phyloP scores from a whole-genome alignment of 2,329 filamentous ascomycete genomes.

The Exophiala sp. region DNA sequence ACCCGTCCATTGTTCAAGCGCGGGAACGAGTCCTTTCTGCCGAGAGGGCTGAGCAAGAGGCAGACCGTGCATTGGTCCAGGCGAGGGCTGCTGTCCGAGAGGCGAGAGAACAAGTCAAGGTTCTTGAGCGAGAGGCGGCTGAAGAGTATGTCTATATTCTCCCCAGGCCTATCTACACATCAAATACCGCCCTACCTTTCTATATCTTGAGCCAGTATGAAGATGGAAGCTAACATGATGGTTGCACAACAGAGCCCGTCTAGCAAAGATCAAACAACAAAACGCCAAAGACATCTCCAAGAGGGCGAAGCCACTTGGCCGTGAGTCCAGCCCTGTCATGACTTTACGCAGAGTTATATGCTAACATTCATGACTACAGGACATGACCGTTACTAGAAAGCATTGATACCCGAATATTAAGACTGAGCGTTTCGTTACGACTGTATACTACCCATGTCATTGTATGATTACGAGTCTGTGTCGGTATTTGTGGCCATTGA shows the following conservation, averaged over 20 bases:
- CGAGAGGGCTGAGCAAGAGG: slow-evolving; percentile 59
- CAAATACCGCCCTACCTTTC: too few relatives aligned
- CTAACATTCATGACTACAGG: slow-evolving; percentile 1
- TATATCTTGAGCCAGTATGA: neutral
- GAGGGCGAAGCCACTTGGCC: slow-evolving; percentile 62
- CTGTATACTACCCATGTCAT: too few relatives aligned
- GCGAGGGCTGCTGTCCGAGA: slow-evolving; percentile 56
- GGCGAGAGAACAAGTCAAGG: slow-evolving; percentile 58
- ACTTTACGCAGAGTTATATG: neutral
- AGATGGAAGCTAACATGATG: neutral
- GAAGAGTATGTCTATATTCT: slow-evolving; percentile 45
- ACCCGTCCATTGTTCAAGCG: slow-evolving; percentile 57
- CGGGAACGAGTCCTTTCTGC: slow-evolving; percentile 57
- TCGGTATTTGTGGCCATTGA: too few relatives aligned
- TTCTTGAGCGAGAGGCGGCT: slow-evolving; percentile 59
- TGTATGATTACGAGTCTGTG: too few relatives aligned
- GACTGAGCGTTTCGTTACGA: too few relatives aligned
- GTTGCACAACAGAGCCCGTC: slow-evolving; percentile 40
- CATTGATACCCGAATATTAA: too few relatives aligned
- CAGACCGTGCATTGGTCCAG: slow-evolving; percentile 56
- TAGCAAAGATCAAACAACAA: slow-evolving; percentile 62
- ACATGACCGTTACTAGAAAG: slow-evolving; percentile 11
- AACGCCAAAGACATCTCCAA: slow-evolving; percentile 61
- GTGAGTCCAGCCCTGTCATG: slow-evolving; percentile 43
- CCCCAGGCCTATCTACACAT: too few relatives aligned